These are phyloP conservation scores for Wickerhamiella sergipiensis DNA, from an alignment of 805 yeast species.

Conservation along the genomic window DNA sequence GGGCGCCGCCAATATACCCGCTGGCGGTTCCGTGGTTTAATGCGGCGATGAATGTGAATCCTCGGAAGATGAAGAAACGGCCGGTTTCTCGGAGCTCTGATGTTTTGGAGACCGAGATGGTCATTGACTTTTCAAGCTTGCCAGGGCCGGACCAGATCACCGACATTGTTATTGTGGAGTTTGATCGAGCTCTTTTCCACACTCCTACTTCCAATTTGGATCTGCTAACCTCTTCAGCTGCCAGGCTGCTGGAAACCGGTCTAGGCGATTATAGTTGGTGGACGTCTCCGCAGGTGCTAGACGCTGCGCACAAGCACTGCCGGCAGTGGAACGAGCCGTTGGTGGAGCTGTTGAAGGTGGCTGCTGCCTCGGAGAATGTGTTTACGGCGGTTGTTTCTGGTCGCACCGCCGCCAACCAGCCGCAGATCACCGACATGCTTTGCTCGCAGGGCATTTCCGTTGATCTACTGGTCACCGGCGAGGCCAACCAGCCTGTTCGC, in stretches of 20 bases:
- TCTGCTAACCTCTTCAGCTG: slow-evolving; percentile 8
- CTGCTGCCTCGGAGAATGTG: not conserved
- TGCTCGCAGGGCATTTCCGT: slow-evolving; percentile 5
- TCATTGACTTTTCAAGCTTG: not conserved
- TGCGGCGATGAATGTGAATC: not conserved
- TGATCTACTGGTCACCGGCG: slow-evolving; percentile 12
- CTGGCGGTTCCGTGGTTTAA: not conserved
- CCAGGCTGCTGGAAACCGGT: slow-evolving; percentile 7
- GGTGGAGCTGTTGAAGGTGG: slow-evolving; percentile 8
- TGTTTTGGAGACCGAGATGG: not conserved
- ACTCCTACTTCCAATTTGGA: slow-evolving; percentile 9
- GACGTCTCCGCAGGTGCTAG: slow-evolving; percentile 10
- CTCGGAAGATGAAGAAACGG: not conserved
- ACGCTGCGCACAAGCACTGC: slow-evolving; percentile 5
- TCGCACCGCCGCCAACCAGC: slow-evolving; percentile 5
- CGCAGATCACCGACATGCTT: slow-evolving; percentile 7
- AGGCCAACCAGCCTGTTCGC: slow-evolving; percentile 6
- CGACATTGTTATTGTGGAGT: slow-evolving; percentile 15
- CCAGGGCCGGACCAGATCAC: slow-evolving; percentile 1
- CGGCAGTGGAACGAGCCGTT: slow-evolving; percentile 11
- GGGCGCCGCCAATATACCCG: not conserved
- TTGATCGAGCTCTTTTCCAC: slow-evolving; percentile 14
- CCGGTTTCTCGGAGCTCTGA: not conserved
- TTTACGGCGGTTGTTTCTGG: slow-evolving; percentile 14
- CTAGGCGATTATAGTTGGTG: slow-evolving; percentile 11